Conservation (phyloP, 108 stramenopile species). For the Fragilaria radians region DNA sequence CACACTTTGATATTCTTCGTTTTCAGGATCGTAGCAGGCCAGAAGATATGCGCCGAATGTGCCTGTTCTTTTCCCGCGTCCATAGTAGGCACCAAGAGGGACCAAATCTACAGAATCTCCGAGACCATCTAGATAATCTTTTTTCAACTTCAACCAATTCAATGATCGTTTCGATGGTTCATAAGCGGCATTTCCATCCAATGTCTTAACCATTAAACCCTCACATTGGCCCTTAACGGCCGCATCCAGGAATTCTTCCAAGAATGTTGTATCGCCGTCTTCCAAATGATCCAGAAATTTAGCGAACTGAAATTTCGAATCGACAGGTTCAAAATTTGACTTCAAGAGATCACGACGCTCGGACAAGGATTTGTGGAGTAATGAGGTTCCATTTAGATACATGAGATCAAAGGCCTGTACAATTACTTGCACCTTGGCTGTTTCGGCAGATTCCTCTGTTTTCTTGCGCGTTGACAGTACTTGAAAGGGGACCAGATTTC, state of each 20-base stretch:
- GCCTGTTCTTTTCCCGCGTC: conserved; percentile 92
- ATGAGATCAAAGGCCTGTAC: conserved; percentile 99
- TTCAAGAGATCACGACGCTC: conserved; percentile 82
- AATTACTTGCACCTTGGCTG: conserved; percentile 94
- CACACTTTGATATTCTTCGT: conserved; percentile 95
- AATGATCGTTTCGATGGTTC: conserved; percentile 93
- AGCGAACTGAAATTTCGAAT: conserved; percentile 91
- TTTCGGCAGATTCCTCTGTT: conserved; percentile 73
- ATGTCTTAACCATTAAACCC: conserved; percentile 99
- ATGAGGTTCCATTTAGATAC: conserved; percentile 91
- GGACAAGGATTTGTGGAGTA: conserved; percentile 70
- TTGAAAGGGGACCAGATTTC: conserved; percentile 81
- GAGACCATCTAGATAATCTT: conserved; percentile 98
- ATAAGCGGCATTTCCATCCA: conserved; percentile 87
- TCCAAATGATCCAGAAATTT: conserved; percentile 27
- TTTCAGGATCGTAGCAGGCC: conserved; percentile 95
- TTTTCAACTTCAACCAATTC: conserved; percentile 99
- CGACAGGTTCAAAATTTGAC: conserved; percentile 74
- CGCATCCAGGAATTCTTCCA: conserved; percentile 91
- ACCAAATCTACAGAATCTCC: conserved; percentile 99
- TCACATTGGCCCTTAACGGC: conserved; percentile 98
- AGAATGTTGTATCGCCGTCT: conserved; percentile 74
- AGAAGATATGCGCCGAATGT: conserved; percentile 97
- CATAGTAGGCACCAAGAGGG: conserved; percentile 95
- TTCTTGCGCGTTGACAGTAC: conserved; percentile 79